phyloP scores from a whole-genome alignment of 148 eudicot species.

The Bassia scoparia region DNA sequence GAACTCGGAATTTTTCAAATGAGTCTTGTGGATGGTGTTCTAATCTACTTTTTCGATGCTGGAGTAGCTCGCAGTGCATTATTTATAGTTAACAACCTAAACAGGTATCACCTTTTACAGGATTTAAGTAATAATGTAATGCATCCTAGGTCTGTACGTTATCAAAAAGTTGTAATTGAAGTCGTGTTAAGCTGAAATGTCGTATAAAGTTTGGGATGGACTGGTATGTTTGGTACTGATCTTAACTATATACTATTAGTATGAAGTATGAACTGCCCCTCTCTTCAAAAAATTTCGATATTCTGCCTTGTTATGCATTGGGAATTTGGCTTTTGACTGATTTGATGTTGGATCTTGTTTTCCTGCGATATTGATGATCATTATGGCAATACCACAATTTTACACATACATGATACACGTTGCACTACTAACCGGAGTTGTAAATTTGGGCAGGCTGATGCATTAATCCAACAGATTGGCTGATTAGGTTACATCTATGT shows the following conservation, averaged over 20 bases:
- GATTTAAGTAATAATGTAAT: too few relatives aligned
- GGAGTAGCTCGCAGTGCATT: background rate
- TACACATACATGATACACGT: too few relatives aligned
- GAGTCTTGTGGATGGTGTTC: background rate
- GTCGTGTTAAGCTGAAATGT: background rate
- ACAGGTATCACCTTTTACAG: too few relatives aligned
- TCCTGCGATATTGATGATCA: background rate
- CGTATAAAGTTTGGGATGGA: background rate
- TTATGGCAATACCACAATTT: too few relatives aligned
- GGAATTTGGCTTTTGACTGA: background rate
- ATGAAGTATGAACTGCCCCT: background rate
- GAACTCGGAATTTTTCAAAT: background rate
- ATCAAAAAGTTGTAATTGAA: too few relatives aligned
- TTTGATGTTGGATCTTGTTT: background rate
- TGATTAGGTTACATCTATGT: constrained; percentile 74
- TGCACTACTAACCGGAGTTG: constrained; percentile 10
- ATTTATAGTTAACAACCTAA: too few relatives aligned
- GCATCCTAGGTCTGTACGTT: background rate
- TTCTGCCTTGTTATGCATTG: too few relatives aligned
- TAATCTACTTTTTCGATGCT: background rate
- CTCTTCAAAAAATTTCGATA: background rate
- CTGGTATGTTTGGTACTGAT: background rate
- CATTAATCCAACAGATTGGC: constrained; percentile 81
- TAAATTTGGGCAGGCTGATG: constrained; percentile 71
- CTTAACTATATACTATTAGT: too few relatives aligned